phyloP scores from a whole-genome alignment of 1,139 yeast genomes.

The Sugiyamaella sp. region DNA sequence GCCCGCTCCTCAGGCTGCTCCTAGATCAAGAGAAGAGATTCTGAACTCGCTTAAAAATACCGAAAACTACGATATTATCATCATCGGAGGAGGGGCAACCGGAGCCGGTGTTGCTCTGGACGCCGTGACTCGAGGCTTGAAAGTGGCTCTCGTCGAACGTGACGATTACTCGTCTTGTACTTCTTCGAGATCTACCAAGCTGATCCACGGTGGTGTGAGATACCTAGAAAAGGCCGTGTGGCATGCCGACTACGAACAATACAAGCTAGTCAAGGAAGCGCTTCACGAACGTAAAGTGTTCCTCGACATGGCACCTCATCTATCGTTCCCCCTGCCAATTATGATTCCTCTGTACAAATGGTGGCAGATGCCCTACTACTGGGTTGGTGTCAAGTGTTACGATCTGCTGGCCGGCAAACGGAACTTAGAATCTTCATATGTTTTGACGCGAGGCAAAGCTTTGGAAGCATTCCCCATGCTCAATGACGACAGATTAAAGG shows the following conservation, averaged over 20 bases:
- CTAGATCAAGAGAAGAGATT: constrained; percentile 36
- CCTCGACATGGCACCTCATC: constrained; percentile 91
- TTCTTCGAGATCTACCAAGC: constrained; percentile 91
- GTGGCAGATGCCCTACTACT: constrained; percentile 97
- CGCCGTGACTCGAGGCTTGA: constrained; percentile 87
- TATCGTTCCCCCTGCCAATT: constrained; percentile 83
- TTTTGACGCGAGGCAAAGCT: constrained; percentile 69
- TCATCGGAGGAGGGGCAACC: constrained; percentile 96
- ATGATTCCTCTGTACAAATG: constrained; percentile 93
- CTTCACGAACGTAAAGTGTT: constrained; percentile 89
- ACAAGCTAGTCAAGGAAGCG: constrained; percentile 92
- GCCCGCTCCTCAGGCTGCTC: constrained; percentile 25
- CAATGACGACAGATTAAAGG: constrained; percentile 77
- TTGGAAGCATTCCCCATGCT: constrained; percentile 85
- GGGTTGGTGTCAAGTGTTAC: constrained; percentile 88
- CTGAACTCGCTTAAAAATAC: constrained; percentile 28
- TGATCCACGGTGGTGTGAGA: constrained; percentile 97
- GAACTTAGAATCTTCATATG: constrained; percentile 77
- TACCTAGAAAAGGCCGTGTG: constrained; percentile 94
- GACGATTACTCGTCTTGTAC: constrained; percentile 92
- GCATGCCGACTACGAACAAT: constrained; percentile 82
- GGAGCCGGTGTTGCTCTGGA: constrained; percentile 95
- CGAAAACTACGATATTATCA: constrained; percentile 64
- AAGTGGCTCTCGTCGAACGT: constrained; percentile 84
- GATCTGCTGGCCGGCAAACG: constrained; percentile 92